phyloP scores from a whole-genome alignment of 2,329 filamentous ascomycete species.

The Sarocladium strictum region DNA sequence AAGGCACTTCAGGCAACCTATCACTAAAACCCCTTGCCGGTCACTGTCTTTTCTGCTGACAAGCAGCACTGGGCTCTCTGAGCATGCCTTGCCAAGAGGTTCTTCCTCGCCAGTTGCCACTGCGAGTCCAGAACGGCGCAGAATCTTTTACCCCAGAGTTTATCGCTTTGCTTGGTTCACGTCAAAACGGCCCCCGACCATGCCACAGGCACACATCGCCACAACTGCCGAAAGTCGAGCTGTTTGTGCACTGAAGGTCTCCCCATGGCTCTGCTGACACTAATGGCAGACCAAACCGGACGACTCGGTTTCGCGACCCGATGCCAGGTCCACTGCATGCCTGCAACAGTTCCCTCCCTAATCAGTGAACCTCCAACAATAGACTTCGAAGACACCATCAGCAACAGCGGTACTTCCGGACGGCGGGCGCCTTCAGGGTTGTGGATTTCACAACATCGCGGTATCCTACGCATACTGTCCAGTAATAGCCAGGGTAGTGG shows the following conservation, averaged over 20 bases:
- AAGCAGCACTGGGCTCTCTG: neutral
- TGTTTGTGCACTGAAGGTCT: neutral
- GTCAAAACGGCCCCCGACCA: neutral
- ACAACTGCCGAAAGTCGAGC: neutral
- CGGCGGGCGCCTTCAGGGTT: neutral
- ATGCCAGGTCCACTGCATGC: neutral
- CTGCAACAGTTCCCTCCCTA: neutral
- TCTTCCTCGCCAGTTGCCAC: slow-evolving; percentile 1
- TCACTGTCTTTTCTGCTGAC: neutral
- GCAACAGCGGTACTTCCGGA: neutral
- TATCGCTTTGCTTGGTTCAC: neutral
- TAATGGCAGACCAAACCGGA: neutral
- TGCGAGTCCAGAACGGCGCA: neutral
- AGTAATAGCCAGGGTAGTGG: neutral
- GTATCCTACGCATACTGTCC: neutral
- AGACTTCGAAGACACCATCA: neutral
- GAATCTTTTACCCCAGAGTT: slow-evolving; percentile 1
- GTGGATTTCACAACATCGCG: neutral
- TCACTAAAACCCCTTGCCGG: no score
- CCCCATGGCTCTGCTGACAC: neutral
- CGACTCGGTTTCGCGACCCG: neutral
- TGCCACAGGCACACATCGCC: neutral
- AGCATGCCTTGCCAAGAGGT: neutral
- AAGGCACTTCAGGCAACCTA: no score
- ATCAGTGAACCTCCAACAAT: neutral